Evolutionary conservation across 805 yeast species (phyloP), one percentile per base, ranked within the genome.

Genomic region (Yamadazyma kitorensis): DNA sequence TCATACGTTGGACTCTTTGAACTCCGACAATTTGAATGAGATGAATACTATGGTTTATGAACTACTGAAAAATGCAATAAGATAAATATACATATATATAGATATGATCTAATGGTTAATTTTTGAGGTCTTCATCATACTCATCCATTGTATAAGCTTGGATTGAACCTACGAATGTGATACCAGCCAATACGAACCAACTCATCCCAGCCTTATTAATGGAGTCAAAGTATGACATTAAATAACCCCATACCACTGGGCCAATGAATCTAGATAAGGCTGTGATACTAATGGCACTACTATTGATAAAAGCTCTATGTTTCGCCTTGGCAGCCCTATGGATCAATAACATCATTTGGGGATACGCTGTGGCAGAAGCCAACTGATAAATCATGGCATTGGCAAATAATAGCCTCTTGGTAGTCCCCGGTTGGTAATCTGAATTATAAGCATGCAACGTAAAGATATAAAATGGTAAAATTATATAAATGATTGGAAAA

Each of bases 241-340:
- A 39, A 17, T 47, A 57, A 4, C 84, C 84, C 79, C 81, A 77
- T 1, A 61, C 20, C 6, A 77, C 49, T 0, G 85, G 86, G 3
- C 78, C 84, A 1, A 71, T 28, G 34, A 72, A 77, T 43, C 85
- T 57, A 1, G 83, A 80, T 22, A 72, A 52, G 1, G 85, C 70
- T 13, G 72, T 55, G 24, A 70, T 61, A 25, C 78, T 70, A 51
- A 78, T 67, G 3, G 79, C 64, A 12, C 76, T 65, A 10, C 81
- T 80, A 48, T 80, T 80, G 36, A 80, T 68, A 45, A 74, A 68
- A 2, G 82, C 82, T 30, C 82, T 62, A 42, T 77, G 72, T 40
- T 70, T 61, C 15, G 76, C 65, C 9, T 70, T 70, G 1, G 82
- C 68, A 5, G 75, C 70, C 31, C 78, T 62, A 51, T 76, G 82